Evolutionary conservation across 2,329 filamentous ascomycete species (phyloP).

Genomic region (Aspergillus hortae): DNA sequence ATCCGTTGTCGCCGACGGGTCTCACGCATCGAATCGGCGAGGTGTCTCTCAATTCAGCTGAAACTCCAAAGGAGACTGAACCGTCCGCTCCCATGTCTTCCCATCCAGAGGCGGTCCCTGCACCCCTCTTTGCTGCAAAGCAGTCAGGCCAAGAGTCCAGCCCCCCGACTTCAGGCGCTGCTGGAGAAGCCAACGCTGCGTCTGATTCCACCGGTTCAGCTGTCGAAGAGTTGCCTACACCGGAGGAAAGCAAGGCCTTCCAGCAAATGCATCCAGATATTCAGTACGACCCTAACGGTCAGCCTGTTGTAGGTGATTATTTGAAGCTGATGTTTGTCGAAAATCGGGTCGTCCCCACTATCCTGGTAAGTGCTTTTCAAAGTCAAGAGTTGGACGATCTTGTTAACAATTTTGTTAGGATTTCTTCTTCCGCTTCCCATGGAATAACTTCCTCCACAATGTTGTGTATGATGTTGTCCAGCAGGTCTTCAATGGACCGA

Average conservation of each 20-base stretch:
- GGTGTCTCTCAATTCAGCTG: conserved; percentile 60
- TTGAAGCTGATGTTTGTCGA: conserved; percentile 97
- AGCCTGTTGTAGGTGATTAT: conserved; percentile 86
- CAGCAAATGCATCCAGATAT: conserved; percentile 39
- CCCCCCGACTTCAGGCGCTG: conserved; percentile 14
- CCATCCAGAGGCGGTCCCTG: conserved; percentile 65
- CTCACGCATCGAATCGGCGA: conserved; percentile 53
- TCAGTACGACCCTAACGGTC: conserved; percentile 59
- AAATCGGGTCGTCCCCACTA: conserved; percentile 89
- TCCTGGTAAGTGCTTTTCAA: conserved; percentile 63
- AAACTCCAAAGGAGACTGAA: conserved; percentile 41
- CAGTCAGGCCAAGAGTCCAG: conserved; percentile 21
- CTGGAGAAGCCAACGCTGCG: conserved; percentile 16
- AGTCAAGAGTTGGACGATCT: background rate
- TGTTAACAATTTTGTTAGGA: conserved; percentile 53
- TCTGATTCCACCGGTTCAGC: conserved; percentile 11
- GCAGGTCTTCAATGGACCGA: conserved; percentile 97
- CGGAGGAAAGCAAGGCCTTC: conserved; percentile 18
- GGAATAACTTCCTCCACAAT: conserved; percentile 99
- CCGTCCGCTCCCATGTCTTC: conserved; percentile 40
- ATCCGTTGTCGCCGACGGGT: conserved; percentile 49
- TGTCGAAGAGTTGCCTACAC: conserved; percentile 19
- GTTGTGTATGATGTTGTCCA: conserved; percentile 99
- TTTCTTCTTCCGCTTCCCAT: conserved; percentile 97
- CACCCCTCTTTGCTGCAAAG: conserved; percentile 60